A percentile compares a stretch with the other conserved stretches of the same genome.
Evolutionary conservation across 208 protist genomes (phyloP).

Genomic region (Angomonas ambiguus): DNA sequence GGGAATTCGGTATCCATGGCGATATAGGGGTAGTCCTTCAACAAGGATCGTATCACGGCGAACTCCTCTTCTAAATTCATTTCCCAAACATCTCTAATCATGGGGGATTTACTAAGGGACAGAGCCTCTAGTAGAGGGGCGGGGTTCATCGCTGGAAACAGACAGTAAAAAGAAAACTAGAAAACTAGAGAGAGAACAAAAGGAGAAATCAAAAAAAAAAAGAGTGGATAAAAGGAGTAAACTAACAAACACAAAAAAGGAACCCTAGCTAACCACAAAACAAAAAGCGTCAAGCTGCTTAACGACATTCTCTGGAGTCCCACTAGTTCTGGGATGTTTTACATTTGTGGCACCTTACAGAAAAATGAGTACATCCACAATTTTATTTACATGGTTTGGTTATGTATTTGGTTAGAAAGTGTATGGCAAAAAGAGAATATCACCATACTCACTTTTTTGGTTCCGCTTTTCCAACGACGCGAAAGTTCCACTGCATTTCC

Average conservation of each 20-base stretch:
- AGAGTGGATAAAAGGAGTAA: not conserved
- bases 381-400: not conserved
- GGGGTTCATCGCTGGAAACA: not conserved
- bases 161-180: not conserved
- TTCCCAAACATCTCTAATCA: slow-evolving; percentile 96
- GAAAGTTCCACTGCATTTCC: slow-evolving; percentile 91
- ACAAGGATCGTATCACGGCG: slow-evolving; percentile 88
- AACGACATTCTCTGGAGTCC: no score
- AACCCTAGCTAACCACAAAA: not conserved
- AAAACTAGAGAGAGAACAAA: slow-evolving; percentile 4
- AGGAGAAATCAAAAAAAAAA: slow-evolving; percentile 9
- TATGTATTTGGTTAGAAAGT: not conserved
- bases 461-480: slow-evolving; percentile 63
- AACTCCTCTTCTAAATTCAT: slow-evolving; percentile 97
- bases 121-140: slow-evolving; percentile 19
- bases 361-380: not conserved
- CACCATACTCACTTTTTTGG: slow-evolving; percentile 12
- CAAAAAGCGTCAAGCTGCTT: not conserved
- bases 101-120: slow-evolving; percentile 82
- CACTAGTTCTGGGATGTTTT: no score
- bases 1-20: slow-evolving; percentile 99
- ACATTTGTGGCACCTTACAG: not conserved
- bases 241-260: slow-evolving; percentile 10
- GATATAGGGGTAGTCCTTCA: slow-evolving; percentile 97
- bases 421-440: not conserved